A percentile compares a stretch with the other conserved stretches of the same genome.
Evolutionary conservation across 768 basidiomycete genomes (phyloP).

Genomic region (Calocybe cyanea): DNA sequence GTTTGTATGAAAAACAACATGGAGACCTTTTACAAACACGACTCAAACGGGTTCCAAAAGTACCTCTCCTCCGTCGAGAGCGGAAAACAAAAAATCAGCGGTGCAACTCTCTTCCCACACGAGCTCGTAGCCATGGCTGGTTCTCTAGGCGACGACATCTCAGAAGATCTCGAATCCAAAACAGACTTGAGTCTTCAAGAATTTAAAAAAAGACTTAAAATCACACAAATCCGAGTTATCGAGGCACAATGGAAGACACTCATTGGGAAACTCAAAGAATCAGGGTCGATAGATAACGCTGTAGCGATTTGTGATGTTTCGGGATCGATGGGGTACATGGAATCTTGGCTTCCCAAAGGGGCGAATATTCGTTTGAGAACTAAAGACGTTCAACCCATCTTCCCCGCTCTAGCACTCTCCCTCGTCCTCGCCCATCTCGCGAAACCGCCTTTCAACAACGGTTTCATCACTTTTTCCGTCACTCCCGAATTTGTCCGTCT

Average conservation of each 20-base stretch:
- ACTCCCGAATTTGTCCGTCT: constrained; percentile 47
- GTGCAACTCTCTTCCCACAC: constrained; percentile 67
- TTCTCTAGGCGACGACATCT: background rate
- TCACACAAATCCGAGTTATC: constrained; percentile 39
- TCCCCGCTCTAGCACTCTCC: constrained; percentile 61
- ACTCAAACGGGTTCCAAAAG: constrained; percentile 51
- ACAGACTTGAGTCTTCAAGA: constrained; percentile 18
- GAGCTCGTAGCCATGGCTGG: constrained; percentile 45
- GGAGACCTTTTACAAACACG: constrained; percentile 51
- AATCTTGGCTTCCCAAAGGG: background rate
- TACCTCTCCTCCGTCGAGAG: constrained; percentile 56
- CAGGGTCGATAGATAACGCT: constrained; percentile 55
- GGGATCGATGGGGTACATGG: constrained; percentile 56
- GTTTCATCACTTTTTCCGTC: constrained; percentile 67
- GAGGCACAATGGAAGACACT: constrained; percentile 69
- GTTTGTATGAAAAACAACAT: constrained; percentile 60
- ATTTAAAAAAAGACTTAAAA: constrained; percentile 24
- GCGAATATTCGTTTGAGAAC: background rate
- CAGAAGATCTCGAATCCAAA: constrained; percentile 22
- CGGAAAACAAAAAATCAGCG: constrained; percentile 55
- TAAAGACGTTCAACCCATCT: constrained; percentile 40
- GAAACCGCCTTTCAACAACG: constrained; percentile 57
- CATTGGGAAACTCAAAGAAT: constrained; percentile 46
- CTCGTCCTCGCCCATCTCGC: constrained; percentile 61
- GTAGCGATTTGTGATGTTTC: constrained; percentile 74